Evolutionary conservation across 306 rosid genomes (phyloP).

Genomic region (Morella rubra): DNA sequence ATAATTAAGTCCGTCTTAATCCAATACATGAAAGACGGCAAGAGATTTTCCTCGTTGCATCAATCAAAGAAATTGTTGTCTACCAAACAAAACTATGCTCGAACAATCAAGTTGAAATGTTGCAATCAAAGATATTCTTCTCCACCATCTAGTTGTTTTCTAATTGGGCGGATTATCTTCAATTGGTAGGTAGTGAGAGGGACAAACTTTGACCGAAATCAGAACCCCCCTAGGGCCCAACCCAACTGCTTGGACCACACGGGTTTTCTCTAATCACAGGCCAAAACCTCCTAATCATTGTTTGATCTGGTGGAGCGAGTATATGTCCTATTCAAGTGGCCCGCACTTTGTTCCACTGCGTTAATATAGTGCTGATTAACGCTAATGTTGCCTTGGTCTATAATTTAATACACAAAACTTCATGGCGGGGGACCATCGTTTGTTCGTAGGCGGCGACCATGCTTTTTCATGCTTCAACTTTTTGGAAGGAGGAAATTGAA

Average conservation of each 20-base stretch:
- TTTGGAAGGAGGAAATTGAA: neutral
- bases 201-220: constrained; percentile 15
- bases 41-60: too few relatives aligned
- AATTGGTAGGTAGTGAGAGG: constrained; percentile 24
- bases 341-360: neutral
- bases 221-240: constrained; percentile 12
- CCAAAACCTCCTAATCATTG: constrained; percentile 9
- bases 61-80: neutral
- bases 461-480: neutral
- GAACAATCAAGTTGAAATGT: neutral
- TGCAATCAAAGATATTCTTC: neutral
- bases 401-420: neutral
- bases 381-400: neutral
- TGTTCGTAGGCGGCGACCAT: neutral
- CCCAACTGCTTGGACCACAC: constrained; percentile 26
- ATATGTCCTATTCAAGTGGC: constrained; percentile 17
- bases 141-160: neutral
- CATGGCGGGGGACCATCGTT: neutral
- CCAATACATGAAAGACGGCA: too few relatives aligned
- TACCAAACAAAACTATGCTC: neutral
- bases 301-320: neutral
- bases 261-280: constrained; percentile 17
- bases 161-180: constrained; percentile 1
- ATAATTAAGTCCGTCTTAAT: too few relatives aligned
- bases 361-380: neutral